Base-by-base conservation (phyloP, 2,329 filamentous ascomycete genomes). In the Trichoderma citrinoviride region DNA sequence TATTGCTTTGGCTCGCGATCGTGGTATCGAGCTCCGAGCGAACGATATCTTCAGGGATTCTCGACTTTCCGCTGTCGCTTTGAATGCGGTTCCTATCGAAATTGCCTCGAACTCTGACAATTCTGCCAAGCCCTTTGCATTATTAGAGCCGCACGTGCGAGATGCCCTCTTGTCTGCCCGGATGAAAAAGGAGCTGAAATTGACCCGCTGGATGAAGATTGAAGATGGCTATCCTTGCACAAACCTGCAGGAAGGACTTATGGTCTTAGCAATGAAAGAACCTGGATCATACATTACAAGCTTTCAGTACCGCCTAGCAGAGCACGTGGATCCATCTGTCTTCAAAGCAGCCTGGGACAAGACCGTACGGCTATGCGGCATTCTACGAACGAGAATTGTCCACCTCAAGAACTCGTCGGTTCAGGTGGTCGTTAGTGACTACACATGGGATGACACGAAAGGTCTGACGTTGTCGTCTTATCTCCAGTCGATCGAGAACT, bases 201-300 rank as follows among this genome's bases (percentile, higher is more conserved):
- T 58, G 7, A 2, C 41, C 3, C 23, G 41, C 3, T 19, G 19
- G 4, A 57, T 57, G 61, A 15, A 53, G 7, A 60, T 70, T 14
- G 50, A 68, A 19, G 69, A 70, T 49, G 50, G 68, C 29, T 70
- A 68, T 5, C 68, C 68, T 10, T 69, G 67, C 29, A 70, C 63
- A 5, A 61, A 66, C 29, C 53, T 70, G 44, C 69, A 70, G 5
- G 64, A 66, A 14, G 69, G 69, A 4, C 65, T 70, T 15, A 69
- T 70, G 65, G 72, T 74, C 0, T 67, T 77, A 1, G 71, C 76
- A 1, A 69, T 68, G 52, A 71, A 72, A 29, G 68, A 73, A 7
- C 47, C 67, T 1, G 76, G 74, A 1, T 73, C 72, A 0, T 80
- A 80, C 44, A 70, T 78, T 8, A 72, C 74, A 1, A 70, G 71